Percentiles rank a stretch among this genome's conserved stretches.
These are phyloP conservation scores for Pogostemon cablin DNA, from an alignment of 257 asterid genomes.

Conservation along the genomic window DNA sequence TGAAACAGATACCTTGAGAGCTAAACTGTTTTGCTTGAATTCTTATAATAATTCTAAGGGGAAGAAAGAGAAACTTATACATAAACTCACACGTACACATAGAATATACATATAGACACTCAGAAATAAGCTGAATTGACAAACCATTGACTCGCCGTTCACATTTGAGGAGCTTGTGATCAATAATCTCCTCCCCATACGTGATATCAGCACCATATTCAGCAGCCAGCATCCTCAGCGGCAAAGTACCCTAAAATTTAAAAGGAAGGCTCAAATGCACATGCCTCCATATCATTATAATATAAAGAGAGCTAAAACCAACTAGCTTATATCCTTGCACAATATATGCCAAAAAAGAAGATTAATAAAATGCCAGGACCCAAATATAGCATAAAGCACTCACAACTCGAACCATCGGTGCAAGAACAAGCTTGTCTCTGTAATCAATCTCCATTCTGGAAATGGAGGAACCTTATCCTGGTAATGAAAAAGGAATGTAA, in stretches of 20 bases:
- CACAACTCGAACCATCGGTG: slow-evolving; percentile 96
- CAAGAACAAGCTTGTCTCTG: slow-evolving; percentile 79
- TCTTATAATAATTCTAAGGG: not conserved
- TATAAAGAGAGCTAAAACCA: slow-evolving; percentile 4
- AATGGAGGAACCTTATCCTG: slow-evolving; percentile 11
- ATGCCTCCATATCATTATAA: not conserved
- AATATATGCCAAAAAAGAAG: not conserved
- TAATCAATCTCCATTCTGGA: slow-evolving; percentile 55
- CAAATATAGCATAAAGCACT: slow-evolving; percentile 31
- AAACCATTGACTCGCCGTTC: slow-evolving; percentile 72
- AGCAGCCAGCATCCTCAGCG: slow-evolving; percentile 84
- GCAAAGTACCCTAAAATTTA: slow-evolving; percentile 72
- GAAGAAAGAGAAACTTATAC: not conserved
- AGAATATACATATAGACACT: not conserved
- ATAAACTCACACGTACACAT: slow-evolving; percentile 3
- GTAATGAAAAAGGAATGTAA: slow-evolving; percentile 10
- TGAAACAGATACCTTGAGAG: slow-evolving; percentile 8
- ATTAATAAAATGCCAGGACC: not conserved
- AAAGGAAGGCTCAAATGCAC: slow-evolving; percentile 24
- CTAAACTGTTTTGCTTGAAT: not conserved
- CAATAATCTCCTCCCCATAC: slow-evolving; percentile 94
- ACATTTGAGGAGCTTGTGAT: slow-evolving; percentile 86
- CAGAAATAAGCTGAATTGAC: not conserved
- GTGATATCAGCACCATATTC: slow-evolving; percentile 89
- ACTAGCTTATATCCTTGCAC: not conserved